phyloP scores from a whole-genome alignment of 129 eudicot species.

The Saussurea involucrata region DNA sequence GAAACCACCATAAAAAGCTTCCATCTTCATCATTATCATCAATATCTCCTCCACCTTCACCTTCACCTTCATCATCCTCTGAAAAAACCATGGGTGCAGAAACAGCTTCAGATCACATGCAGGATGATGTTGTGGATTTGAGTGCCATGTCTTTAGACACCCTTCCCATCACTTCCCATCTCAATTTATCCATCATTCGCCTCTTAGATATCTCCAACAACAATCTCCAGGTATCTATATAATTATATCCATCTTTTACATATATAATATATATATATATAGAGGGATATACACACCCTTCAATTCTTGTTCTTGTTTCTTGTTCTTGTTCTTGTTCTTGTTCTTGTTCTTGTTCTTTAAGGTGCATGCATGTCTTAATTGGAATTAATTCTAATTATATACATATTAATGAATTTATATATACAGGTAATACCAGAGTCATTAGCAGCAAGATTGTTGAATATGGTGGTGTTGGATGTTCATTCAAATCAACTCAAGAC shows the following conservation, averaged over 20 bases:
- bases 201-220: slow-evolving; percentile 74
- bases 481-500: slow-evolving; percentile 77
- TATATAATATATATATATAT: neutral
- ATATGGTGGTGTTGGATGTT: slow-evolving; percentile 64
- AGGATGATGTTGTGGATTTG: slow-evolving; percentile 60
- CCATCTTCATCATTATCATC: neutral
- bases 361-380: neutral
- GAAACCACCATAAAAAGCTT: slow-evolving; percentile 17
- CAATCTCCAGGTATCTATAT: slow-evolving; percentile 62
- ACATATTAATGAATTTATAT: neutral
- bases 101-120: slow-evolving; percentile 22
- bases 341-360: neutral
- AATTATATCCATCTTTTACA: neutral
- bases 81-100: slow-evolving; percentile 28
- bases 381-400: neutral
- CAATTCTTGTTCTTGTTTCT: neutral
- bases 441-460: slow-evolving; percentile 64
- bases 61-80: neutral
- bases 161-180: slow-evolving; percentile 49
- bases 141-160: slow-evolving; percentile 70
- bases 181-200: slow-evolving; percentile 49
- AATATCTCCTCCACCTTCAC: neutral
- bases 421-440: slow-evolving; percentile 80
- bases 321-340: neutral
- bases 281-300: too few relatives aligned